Evolutionary conservation across 208 protist genomes (phyloP).

Genomic region (Endotrypanum monterogeii): DNA sequence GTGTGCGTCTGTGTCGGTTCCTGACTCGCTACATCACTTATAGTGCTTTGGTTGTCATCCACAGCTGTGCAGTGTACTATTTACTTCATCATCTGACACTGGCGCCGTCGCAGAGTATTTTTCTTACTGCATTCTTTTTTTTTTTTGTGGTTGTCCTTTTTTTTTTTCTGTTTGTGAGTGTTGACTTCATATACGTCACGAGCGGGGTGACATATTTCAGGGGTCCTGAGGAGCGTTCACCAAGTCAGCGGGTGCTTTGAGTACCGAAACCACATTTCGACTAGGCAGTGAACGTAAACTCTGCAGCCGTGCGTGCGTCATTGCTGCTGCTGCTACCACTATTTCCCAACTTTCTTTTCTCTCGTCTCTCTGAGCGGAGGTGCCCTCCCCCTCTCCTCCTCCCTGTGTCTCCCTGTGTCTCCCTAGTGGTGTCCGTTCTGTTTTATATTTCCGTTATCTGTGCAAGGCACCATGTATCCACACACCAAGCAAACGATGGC

Average conservation of each 20-base stretch:
- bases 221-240: background rate
- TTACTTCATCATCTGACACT: background rate
- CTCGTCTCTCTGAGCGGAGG: constrained; percentile 1
- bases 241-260: constrained; percentile 1
- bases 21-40: background rate
- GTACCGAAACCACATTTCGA: background rate
- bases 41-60: background rate
- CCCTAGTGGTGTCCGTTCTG: background rate
- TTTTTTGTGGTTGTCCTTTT: background rate
- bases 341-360: background rate
- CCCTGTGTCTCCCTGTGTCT: background rate
- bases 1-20: background rate
- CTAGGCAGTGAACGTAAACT: background rate
- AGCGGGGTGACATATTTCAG: background rate
- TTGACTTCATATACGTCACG: background rate
- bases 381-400: too few relatives aligned
- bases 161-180: background rate
- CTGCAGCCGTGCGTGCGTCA: background rate
- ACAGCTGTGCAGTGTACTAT: background rate
- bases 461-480: constrained; percentile 31
- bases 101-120: background rate
- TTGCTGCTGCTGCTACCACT: background rate
- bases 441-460: background rate
- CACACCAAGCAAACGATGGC: constrained; percentile 29
- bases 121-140: background rate